A percentile compares a stretch with the other conserved stretches of the same genome.
phyloP scores from a whole-genome alignment of 2,329 filamentous ascomycete genomes.

The Paramyrothecium roridum region DNA sequence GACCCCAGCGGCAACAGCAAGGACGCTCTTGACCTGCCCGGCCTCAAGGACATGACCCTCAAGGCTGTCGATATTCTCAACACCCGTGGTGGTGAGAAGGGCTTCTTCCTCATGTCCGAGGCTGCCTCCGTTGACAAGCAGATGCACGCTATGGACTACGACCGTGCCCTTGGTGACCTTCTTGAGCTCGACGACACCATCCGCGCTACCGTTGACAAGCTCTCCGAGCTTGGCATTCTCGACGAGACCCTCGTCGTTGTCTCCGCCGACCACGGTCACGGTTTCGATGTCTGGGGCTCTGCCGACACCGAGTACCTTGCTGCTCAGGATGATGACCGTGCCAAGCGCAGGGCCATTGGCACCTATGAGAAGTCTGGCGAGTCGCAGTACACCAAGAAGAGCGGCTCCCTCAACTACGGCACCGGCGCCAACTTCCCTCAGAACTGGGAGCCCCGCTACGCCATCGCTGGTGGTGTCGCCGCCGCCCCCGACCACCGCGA shows the following conservation, averaged over 20 bases:
- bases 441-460: conserved; percentile 84
- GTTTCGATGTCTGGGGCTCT: conserved; percentile 81
- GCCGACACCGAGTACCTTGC: conserved; percentile 77
- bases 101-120: conserved; percentile 87
- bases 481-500: conserved; percentile 75
- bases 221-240: conserved; percentile 62
- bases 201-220: conserved; percentile 68
- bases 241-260: conserved; percentile 78
- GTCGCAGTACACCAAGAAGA: conserved; percentile 67
- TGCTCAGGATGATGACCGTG: conserved; percentile 61
- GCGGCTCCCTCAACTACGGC: conserved; percentile 61
- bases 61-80: conserved; percentile 82
- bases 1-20: conserved; percentile 63
- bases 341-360: conserved; percentile 73
- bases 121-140: conserved; percentile 85
- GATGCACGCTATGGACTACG: conserved; percentile 84
- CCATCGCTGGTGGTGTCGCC: conserved; percentile 68
- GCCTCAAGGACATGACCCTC: conserved; percentile 84
- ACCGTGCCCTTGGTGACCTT: conserved; percentile 79
- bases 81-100: conserved; percentile 61
- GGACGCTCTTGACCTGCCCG: conserved; percentile 71
- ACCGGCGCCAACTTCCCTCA: conserved; percentile 74
- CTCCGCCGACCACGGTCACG: conserved; percentile 86
- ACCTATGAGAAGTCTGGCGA: conserved; percentile 70
- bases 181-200: conserved; percentile 84